Base-by-base conservation (phyloP, 1,139 yeast species). In the Magnusiomyces suaveolens region DNA sequence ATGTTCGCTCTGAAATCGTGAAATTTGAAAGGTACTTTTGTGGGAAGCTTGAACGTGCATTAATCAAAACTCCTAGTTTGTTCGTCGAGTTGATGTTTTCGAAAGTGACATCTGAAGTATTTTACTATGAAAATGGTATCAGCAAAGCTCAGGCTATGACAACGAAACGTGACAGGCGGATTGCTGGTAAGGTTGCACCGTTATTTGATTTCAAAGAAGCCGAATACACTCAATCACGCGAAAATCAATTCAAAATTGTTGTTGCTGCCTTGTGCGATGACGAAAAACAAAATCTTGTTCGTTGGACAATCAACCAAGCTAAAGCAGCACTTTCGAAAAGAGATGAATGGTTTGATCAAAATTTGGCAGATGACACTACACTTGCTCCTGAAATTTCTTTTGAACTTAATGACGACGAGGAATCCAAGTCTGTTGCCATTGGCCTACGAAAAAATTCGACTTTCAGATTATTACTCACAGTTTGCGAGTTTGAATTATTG, bases 1-100 rank as follows among this genome's bases (percentile, higher is more conserved):
- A 53, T 16, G 49, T 56, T 43, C 25, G 49, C 10, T 21, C 51
- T 16, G 51, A 33, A 24, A n/a, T 86, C 8, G 84, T 82, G 48
- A 80, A 81, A 50, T 84, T 92, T 63, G 72, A 86, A 46, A 75
- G 76, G 39, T 83, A 83, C 63, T 88, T 76, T 62, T 81, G 88
- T 81, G 77, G 79, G 57, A 79, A 79, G 58, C 74, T 92, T 59
- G 79, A 78, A 56, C 69, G 70, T 67, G 16, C 38, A 6, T 46
- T 46, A 46, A 26, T 16, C 39, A 46, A 29, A 1, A 52, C 46
- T 16, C 47, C 51, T 16, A 25, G 38, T 24, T 41, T 20, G 4
- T 51, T 51, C 44, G 54, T 50, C 21, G 38, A 26, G 20, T 21
- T 46, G 36, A 46, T 46, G 21, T 46, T 46, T 18, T 16, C 48